Percentiles rank a stretch among this genome's conserved stretches.
Evolutionary conservation across 2,329 filamentous ascomycete genomes (phyloP).

Genomic region (Orbilia javanica): DNA sequence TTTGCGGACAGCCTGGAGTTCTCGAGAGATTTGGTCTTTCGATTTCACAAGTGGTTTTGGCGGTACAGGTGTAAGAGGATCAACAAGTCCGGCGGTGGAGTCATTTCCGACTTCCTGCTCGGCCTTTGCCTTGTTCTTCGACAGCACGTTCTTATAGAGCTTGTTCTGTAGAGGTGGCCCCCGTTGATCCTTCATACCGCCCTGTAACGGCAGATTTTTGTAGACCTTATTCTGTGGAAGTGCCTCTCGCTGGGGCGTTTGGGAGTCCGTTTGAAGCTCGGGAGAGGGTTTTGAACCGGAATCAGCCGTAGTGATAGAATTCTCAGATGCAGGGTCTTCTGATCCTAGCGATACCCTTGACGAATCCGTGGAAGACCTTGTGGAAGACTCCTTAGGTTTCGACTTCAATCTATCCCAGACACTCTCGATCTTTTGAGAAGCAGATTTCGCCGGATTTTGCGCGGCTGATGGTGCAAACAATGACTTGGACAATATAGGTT

Average conservation of each 20-base stretch:
- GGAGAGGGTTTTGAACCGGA: conserved; percentile 30
- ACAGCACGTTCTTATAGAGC: conserved; percentile 34
- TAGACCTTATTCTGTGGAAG: neutral
- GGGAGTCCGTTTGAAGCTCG: neutral
- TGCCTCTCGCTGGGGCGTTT: neutral
- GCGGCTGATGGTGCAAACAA: neutral
- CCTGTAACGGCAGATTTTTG: neutral
- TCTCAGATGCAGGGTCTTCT: conserved; percentile 22
- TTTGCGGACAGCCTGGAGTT: conserved; percentile 68
- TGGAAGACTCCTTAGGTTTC: conserved; percentile 8
- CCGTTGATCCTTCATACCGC: neutral
- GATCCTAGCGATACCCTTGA: conserved; percentile 32
- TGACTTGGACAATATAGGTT: conserved; percentile 26
- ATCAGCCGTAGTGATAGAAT: conserved; percentile 26
- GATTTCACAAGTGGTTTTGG: conserved; percentile 31
- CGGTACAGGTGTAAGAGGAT: conserved; percentile 41
- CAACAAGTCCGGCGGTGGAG: conserved; percentile 45
- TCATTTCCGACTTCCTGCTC: conserved; percentile 51
- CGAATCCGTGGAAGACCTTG: conserved; percentile 21
- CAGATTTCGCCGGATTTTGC: neutral
- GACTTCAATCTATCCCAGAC: conserved; percentile 49
- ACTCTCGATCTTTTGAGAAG: conserved; percentile 30
- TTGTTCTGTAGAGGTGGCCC: neutral
- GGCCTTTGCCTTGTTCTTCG: conserved; percentile 23
- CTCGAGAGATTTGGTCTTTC: conserved; percentile 36